Conservation (phyloP, 306 rosid species). For the Acacia confusa region DNA sequence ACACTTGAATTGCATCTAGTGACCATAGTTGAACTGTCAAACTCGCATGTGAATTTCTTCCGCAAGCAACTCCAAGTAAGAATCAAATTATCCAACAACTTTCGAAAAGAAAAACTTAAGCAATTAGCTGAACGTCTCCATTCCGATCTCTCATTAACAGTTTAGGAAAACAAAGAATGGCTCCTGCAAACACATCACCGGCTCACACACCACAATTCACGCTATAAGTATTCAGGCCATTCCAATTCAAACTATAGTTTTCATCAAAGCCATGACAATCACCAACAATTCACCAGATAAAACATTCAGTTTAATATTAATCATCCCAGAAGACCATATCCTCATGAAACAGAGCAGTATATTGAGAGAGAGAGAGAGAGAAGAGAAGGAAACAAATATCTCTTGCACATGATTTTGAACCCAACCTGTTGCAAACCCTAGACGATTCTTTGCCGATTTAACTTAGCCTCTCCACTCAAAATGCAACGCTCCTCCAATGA, state of each 20-base stretch:
- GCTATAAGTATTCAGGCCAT: neutral
- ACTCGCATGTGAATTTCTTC: neutral
- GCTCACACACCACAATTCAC: neutral
- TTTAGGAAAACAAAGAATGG: neutral
- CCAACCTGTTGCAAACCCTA: neutral
- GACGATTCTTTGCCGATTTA: neutral
- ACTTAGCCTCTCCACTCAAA: neutral
- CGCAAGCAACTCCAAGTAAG: neutral
- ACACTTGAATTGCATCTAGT: neutral
- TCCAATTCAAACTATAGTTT: neutral
- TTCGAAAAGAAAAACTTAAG: neutral
- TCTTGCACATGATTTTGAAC: neutral
- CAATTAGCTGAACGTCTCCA: neutral
- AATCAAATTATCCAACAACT: neutral
- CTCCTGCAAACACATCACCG: neutral
- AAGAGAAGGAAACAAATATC: neutral
- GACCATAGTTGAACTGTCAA: neutral
- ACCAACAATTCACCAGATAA: neutral
- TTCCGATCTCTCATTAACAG: neutral
- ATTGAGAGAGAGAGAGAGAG: neutral
- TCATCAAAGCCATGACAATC: neutral
- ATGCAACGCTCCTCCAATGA: neutral
- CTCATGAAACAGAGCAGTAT: neutral
- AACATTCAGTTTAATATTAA: neutral
- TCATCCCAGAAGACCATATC: neutral